A percentile compares a stretch with the other conserved stretches of the same genome.
Conservation (phyloP, 2,329 filamentous ascomycete species). For the Botrytis byssoidea region DNA sequence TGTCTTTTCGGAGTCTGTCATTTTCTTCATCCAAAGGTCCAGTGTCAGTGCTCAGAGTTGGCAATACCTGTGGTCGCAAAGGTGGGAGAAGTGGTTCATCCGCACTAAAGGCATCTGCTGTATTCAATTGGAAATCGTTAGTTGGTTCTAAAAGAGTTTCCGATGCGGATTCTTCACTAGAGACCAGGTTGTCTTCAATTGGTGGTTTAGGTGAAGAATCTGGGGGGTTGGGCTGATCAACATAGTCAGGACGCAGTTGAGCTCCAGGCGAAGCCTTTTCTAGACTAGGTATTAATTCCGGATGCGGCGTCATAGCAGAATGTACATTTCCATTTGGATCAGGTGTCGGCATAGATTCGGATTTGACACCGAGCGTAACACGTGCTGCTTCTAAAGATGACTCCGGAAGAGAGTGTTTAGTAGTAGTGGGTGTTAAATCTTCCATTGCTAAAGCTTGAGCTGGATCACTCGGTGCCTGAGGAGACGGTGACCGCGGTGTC, state of each 20-base stretch:
- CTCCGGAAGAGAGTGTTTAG: constrained; percentile 28
- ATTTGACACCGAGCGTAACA: constrained; percentile 37
- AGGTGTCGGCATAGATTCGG: constrained; percentile 28
- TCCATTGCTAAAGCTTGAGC: constrained; percentile 26
- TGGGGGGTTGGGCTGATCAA: constrained; percentile 37
- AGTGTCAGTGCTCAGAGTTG: constrained; percentile 30
- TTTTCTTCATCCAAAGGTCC: constrained; percentile 54
- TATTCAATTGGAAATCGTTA: not conserved
- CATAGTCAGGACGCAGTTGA: constrained; percentile 30
- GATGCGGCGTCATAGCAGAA: constrained; percentile 30
- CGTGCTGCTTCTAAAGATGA: constrained; percentile 30
- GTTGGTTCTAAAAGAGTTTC: no score
- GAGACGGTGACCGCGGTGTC: not conserved
- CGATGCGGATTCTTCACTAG: not conserved
- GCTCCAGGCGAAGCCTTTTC: constrained; percentile 29
- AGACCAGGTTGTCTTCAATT: constrained; percentile 42
- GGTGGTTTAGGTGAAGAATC: constrained; percentile 47
- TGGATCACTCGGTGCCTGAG: constrained; percentile 17
- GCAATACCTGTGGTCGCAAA: constrained; percentile 24
- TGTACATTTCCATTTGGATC: constrained; percentile 32
- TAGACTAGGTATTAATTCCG: constrained; percentile 29
- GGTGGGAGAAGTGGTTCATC: constrained; percentile 6
- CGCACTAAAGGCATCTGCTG: not conserved
- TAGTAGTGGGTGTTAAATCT: constrained; percentile 34
- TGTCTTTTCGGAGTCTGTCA: constrained; percentile 70